Percentiles rank a stretch among this genome's conserved stretches.
These are phyloP conservation scores for Phlyctochytrium bullatum DNA, from an alignment of 192 early-diverging fungal genomes.

Conservation along the genomic window DNA sequence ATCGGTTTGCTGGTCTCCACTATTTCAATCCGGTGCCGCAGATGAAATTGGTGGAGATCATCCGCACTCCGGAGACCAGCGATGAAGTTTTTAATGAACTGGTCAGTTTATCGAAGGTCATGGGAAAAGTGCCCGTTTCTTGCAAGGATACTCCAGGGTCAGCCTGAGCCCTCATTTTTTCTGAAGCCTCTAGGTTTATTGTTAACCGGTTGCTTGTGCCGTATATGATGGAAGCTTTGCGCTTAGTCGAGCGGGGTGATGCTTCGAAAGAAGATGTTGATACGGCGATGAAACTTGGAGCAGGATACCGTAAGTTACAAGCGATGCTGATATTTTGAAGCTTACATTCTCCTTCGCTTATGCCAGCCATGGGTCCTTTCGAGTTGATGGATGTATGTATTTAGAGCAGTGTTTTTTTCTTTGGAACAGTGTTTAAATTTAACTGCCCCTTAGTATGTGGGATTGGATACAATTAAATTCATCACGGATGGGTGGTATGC, in stretches of 20 bases:
- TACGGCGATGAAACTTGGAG: constrained; percentile 95
- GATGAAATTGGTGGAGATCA: constrained; percentile 97
- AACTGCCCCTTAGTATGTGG: constrained; percentile 64
- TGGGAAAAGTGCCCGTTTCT: constrained; percentile 84
- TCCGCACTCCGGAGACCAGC: constrained; percentile 64
- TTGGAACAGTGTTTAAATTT: neutral
- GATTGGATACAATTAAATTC: constrained; percentile 94
- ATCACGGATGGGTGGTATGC: constrained; percentile 94
- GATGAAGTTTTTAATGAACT: constrained; percentile 65
- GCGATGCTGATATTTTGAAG: neutral
- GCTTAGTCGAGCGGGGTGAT: constrained; percentile 87
- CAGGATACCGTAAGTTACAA: constrained; percentile 68
- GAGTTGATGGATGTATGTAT: constrained; percentile 70
- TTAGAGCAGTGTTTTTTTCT: neutral
- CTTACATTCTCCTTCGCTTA: neutral
- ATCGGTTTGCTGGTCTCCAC: constrained; percentile 82
- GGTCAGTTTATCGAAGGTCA: constrained; percentile 63
- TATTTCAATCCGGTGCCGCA: constrained; percentile 99
- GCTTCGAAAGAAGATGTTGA: constrained; percentile 85
- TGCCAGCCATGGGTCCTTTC: constrained; percentile 83
- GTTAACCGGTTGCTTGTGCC: constrained; percentile 96
- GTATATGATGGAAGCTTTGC: constrained; percentile 94
- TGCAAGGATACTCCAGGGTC: constrained; percentile 97
- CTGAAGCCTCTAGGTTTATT: neutral
- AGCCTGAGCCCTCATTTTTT: neutral